These are phyloP conservation scores for Candida sanyaensis DNA, from an alignment of 1,139 yeast genomes.

Conservation along the genomic window DNA sequence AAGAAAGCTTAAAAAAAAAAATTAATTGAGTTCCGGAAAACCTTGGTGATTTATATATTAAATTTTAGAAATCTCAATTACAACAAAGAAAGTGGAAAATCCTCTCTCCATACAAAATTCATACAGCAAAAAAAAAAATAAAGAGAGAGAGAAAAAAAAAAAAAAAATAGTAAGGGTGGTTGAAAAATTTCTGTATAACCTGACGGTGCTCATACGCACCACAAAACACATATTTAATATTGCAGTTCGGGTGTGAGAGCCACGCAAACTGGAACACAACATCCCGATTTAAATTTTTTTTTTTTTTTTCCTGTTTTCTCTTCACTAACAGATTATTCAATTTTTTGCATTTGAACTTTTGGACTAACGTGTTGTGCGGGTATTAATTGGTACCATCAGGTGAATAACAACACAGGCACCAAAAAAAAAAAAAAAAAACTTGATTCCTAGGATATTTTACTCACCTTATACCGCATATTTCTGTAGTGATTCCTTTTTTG, in stretches of 20 bases:
- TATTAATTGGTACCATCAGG: constrained; percentile 1
- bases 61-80: not conserved
- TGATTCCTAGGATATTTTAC: not conserved
- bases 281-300: constrained; percentile 3
- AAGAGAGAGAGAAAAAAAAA: not conserved
- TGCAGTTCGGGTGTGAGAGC: not conserved
- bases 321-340: not conserved
- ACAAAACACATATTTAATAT: not conserved
- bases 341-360: too few relatives aligned
- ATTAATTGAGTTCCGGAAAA: not conserved
- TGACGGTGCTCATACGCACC: constrained; percentile 3
- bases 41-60: constrained; percentile 1
- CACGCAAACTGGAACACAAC: constrained; percentile 6
- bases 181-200: constrained; percentile 5
- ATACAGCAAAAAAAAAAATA: too few relatives aligned
- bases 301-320: not conserved
- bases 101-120: too few relatives aligned
- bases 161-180: not conserved
- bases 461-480: not conserved
- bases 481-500: too few relatives aligned
- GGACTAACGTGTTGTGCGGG: too few relatives aligned
- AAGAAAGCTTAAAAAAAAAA: not conserved
- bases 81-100: not conserved
- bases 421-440: too few relatives aligned
- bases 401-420: not conserved